Conservation (phyloP, 2,329 filamentous ascomycete species). For the Diaporthe sp. region DNA sequence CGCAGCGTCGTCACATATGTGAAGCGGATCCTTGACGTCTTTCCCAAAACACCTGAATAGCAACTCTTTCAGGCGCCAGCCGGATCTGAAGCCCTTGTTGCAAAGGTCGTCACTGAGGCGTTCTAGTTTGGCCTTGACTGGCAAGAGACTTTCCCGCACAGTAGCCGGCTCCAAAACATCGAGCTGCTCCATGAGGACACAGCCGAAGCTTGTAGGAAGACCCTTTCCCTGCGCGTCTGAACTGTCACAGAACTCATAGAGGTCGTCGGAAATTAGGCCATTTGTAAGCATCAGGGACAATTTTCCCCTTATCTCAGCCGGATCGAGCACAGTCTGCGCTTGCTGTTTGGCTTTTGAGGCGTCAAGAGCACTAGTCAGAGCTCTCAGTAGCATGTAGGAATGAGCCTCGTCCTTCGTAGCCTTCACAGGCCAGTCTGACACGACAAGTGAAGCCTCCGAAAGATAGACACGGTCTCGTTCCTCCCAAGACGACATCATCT, state of each 20-base stretch:
- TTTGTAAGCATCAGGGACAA: constrained; percentile 16
- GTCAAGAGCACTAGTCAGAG: constrained; percentile 27
- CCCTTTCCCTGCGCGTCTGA: not conserved
- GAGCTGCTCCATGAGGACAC: constrained; percentile 37
- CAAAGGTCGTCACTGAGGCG: constrained; percentile 41
- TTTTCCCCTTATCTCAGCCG: not conserved
- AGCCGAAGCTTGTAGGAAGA: constrained; percentile 31
- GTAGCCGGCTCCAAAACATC: constrained; percentile 39
- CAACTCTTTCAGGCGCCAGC: constrained; percentile 62
- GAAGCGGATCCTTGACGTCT: constrained; percentile 48
- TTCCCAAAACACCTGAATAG: constrained; percentile 53
- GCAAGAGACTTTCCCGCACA: constrained; percentile 33
- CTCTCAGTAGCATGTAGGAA: constrained; percentile 30
- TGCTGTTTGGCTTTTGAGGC: constrained; percentile 21
- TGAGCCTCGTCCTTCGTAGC: constrained; percentile 14
- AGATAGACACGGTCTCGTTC: constrained; percentile 40
- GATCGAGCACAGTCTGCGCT: constrained; percentile 8
- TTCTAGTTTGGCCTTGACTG: constrained; percentile 37
- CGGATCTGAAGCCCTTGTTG: constrained; percentile 43
- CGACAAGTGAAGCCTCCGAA: constrained; percentile 21
- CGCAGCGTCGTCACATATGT: constrained; percentile 41
- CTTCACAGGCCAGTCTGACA: constrained; percentile 19
- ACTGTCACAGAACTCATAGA: not conserved
- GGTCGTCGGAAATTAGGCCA: not conserved
- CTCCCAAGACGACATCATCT: constrained; percentile 40